These are phyloP conservation scores for Boletus rubroflammeus DNA, from an alignment of 768 basidiomycete genomes.

Conservation along the genomic window DNA sequence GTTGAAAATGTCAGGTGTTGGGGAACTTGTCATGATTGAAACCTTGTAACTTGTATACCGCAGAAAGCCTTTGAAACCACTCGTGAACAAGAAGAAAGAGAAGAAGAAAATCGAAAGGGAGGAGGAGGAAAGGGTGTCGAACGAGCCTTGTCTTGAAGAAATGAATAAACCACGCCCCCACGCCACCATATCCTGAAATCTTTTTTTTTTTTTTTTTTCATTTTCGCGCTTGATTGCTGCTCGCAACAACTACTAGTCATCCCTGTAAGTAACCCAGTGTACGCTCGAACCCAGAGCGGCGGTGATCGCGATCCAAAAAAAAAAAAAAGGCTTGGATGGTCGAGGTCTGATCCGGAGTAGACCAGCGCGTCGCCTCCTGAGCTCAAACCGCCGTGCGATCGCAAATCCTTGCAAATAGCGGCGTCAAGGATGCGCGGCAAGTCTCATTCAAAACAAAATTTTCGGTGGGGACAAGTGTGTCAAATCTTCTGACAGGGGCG, in stretches of 20 bases:
- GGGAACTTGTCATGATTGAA: slow-evolving; percentile 71
- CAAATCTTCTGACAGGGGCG: not conserved
- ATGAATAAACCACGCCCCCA: slow-evolving; percentile 29
- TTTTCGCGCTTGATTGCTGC: not conserved
- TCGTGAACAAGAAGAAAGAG: slow-evolving; percentile 32
- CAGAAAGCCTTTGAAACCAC: slow-evolving; percentile 20
- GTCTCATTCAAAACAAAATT: not conserved
- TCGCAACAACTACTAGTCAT: not conserved
- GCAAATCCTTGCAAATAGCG: slow-evolving; percentile 10
- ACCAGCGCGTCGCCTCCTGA: not conserved
- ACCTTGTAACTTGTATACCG: slow-evolving; percentile 12
- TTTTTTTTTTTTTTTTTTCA: slow-evolving; percentile 5
- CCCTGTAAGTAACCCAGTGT: not conserved
- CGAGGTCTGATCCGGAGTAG: not conserved
- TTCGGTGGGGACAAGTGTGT: not conserved
- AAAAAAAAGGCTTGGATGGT: not conserved
- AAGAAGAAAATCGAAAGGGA: slow-evolving; percentile 28
- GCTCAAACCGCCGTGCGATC: not conserved
- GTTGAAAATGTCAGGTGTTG: slow-evolving; percentile 74
- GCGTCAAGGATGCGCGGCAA: not conserved
- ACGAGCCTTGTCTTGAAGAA: slow-evolving; percentile 11
- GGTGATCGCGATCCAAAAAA: slow-evolving; percentile 7
- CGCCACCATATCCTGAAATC: slow-evolving; percentile 30
- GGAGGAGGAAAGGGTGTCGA: slow-evolving; percentile 23
- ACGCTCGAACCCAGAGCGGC: not conserved